These are phyloP conservation scores for Mortierella antarctica DNA, from an alignment of 192 early-diverging fungal genomes.

Conservation along the genomic window DNA sequence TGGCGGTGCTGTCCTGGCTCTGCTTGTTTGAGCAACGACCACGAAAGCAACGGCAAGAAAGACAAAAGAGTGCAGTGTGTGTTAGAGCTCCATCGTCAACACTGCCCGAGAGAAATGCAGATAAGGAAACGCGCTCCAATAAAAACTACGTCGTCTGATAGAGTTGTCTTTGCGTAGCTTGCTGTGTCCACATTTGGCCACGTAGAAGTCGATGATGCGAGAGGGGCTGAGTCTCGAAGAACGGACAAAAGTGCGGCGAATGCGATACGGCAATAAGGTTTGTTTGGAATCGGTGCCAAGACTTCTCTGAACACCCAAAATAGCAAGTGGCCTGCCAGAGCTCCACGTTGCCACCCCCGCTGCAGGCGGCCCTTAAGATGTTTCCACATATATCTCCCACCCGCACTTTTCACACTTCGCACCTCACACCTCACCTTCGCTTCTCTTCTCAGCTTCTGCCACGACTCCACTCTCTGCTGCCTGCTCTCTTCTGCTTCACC, in stretches of 20 bases:
- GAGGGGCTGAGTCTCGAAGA: neutral
- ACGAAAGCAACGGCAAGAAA: too few species aligned
- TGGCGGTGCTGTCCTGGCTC: constrained; percentile 5
- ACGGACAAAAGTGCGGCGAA: neutral
- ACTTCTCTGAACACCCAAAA: neutral
- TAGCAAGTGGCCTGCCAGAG: neutral
- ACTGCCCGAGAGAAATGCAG: too few species aligned
- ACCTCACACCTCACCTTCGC: constrained; percentile 7
- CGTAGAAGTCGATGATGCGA: neutral
- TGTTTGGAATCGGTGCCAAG: too few species aligned
- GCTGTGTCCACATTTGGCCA: neutral
- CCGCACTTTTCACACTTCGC: neutral
- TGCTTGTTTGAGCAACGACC: constrained; percentile 2
- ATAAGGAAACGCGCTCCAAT: too few species aligned
- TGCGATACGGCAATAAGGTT: too few species aligned
- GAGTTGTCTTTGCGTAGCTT: too few species aligned
- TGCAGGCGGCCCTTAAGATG: constrained; percentile 9
- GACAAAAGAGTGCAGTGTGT: too few species aligned
- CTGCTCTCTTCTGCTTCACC: neutral
- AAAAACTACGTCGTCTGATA: too few species aligned
- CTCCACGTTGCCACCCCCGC: constrained; percentile 24
- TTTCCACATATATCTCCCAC: neutral
- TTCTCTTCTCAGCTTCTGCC: constrained; percentile 27
- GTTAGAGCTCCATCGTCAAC: too few species aligned
- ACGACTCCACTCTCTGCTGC: constrained; percentile 20